Evolutionary conservation across 169 alveolate species (phyloP).

Genomic region (Babesia ovis): DNA sequence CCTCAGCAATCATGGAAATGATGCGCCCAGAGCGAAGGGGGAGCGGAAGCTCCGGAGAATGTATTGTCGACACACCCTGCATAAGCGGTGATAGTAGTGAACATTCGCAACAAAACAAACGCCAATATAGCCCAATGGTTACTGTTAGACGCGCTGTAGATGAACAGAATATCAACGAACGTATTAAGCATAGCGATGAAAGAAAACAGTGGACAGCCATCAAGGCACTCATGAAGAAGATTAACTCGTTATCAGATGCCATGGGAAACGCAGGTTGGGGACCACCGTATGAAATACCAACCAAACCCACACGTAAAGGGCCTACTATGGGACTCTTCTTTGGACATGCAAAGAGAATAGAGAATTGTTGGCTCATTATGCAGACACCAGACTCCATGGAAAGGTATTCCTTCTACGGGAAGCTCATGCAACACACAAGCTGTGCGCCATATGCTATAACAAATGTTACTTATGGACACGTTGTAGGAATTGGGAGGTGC

Average conservation of each 20-base stretch:
- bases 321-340: slow-evolving; percentile 59
- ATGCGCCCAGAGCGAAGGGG: not conserved
- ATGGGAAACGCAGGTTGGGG: slow-evolving; percentile 43
- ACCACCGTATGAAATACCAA: slow-evolving; percentile 54
- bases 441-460: slow-evolving; percentile 76
- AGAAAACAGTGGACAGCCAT: slow-evolving; percentile 54
- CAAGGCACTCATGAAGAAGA: slow-evolving; percentile 42
- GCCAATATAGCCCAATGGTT: not conserved
- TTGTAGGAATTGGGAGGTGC: slow-evolving; percentile 76
- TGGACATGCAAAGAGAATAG: slow-evolving; percentile 38
- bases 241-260: slow-evolving; percentile 22
- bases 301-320: slow-evolving; percentile 66
- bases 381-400: slow-evolving; percentile 70
- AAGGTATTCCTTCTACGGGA: slow-evolving; percentile 56
- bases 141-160: slow-evolving; percentile 5
- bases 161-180: slow-evolving; percentile 23
- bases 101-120: not conserved
- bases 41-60: slow-evolving; percentile 4
- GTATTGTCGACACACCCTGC: not conserved
- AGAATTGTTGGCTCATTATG: slow-evolving; percentile 45
- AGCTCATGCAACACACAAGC: slow-evolving; percentile 71
- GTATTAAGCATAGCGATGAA: slow-evolving; percentile 30
- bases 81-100: not conserved
- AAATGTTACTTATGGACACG: slow-evolving; percentile 70
- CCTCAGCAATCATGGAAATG: not conserved